Base-by-base conservation (phyloP, 2,329 filamentous ascomycete species). In the Paecilomyces dactylethromorphus region DNA sequence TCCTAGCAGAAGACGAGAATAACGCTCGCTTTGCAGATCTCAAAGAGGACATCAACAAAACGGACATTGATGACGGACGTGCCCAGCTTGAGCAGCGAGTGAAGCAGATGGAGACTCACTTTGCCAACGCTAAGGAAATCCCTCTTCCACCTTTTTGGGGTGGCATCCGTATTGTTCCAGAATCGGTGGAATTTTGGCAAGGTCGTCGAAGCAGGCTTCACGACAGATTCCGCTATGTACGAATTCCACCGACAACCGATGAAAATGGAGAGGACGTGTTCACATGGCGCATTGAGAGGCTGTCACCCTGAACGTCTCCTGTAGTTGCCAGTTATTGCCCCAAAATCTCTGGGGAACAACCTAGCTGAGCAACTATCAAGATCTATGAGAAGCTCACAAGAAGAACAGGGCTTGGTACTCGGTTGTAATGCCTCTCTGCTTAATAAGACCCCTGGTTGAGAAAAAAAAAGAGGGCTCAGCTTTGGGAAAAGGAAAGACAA, bases 131-230 rank as follows among this genome's bases (percentile, higher is more conserved):
- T 63, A 89, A 96, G 29, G 77, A 89, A 58, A 96, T 99, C 64
- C 92, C 92, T 1, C 87, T 97, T 55, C 94, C 94, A 3, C 87
- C 90, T 10, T 97, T 96, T 73, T 99, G 94, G 94, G 94, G 94
- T 31, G 94, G 94, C 0, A 72, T 97, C 72, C 86, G 93, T 66
- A 84, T 99, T 60, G 82, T 92, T 63, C 93, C 94, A 0, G 89
- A 92, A 69, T 84, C 86, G 66, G 83, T 99, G 54, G 94, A 99
- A 82, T 99, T 99, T 73, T 99, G 94, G 85, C 92, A 97, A 80
- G 94, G 94, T 2, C 84, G 94, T 67, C 84, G 91, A 71, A 96
- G 88, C 76, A 83, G 94, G 60, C 77, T 99, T 74, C 94, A 99
- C 77, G 94, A 99, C 80, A 88, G 94, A 24, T 97, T 99, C 73